Conservation (phyloP, 768 basidiomycete species). For the Rhizopogon vinicolor region DNA sequence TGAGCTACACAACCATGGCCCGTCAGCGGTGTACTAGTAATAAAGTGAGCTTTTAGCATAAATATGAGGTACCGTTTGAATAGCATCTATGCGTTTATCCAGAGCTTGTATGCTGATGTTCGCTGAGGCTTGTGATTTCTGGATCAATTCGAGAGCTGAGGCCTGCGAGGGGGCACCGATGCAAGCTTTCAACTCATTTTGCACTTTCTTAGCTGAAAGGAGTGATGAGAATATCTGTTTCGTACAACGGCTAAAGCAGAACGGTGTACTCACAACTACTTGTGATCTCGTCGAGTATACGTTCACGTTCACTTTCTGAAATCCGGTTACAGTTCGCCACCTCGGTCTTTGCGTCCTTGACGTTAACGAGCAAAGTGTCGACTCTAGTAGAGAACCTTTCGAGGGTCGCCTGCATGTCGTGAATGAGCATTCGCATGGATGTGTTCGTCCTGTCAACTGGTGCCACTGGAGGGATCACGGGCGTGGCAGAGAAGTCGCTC, state of each 20-base stretch:
- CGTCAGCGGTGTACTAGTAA: slow-evolving; percentile 15
- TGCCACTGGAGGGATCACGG: slow-evolving; percentile 30
- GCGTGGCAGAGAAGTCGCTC: slow-evolving; percentile 14
- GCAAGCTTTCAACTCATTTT: slow-evolving; percentile 53
- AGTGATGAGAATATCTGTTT: slow-evolving; percentile 8
- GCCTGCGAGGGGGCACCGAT: slow-evolving; percentile 55
- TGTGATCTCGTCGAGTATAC: slow-evolving; percentile 48
- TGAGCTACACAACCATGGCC: slow-evolving; percentile 21
- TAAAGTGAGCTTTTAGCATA: slow-evolving; percentile 11
- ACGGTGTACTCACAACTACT: slow-evolving; percentile 43
- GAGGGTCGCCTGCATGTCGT: slow-evolving; percentile 69
- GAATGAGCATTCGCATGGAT: slow-evolving; percentile 66
- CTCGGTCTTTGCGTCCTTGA: slow-evolving; percentile 51
- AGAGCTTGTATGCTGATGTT: slow-evolving; percentile 37
- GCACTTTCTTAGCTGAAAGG: slow-evolving; percentile 54
- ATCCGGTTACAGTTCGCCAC: slow-evolving; percentile 47
- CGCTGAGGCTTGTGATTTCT: slow-evolving; percentile 35
- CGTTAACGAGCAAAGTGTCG: slow-evolving; percentile 43
- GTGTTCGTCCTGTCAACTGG: slow-evolving; percentile 64
- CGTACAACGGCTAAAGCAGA: not conserved
- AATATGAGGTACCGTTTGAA: slow-evolving; percentile 40
- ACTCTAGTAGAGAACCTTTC: slow-evolving; percentile 61
- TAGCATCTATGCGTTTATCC: slow-evolving; percentile 51
- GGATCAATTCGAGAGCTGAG: slow-evolving; percentile 32
- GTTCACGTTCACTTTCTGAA: slow-evolving; percentile 59